Evolutionary conservation across 1,284 basidiomycete species (phyloP).

Genomic region (Dichomitus squalens): DNA sequence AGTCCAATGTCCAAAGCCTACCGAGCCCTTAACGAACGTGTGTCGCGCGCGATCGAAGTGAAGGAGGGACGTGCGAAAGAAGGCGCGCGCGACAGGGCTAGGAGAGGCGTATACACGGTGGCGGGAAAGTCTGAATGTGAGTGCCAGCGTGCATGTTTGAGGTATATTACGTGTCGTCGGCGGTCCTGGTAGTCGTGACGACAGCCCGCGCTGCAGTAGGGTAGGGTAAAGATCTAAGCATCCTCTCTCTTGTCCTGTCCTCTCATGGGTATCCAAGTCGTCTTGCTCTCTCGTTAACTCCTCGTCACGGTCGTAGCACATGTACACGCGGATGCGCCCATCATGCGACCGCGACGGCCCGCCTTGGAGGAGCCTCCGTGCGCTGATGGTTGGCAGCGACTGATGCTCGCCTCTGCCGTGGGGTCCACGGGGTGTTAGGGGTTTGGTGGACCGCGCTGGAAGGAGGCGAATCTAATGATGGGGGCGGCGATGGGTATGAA

Average conservation of each 20-base stretch:
- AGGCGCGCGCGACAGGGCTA: not conserved
- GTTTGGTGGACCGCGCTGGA: conserved; percentile 21
- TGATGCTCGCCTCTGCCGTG: conserved; percentile 23
- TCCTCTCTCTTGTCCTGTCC: not conserved
- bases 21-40: not conserved
- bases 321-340: not conserved
- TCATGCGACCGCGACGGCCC: conserved; percentile 21
- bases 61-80: not conserved
- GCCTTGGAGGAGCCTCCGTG: conserved; percentile 10
- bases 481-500: conserved; percentile 78
- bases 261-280: not conserved
- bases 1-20: not conserved
- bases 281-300: not conserved
- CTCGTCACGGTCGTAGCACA: not conserved
- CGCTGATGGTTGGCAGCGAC: conserved; percentile 25
- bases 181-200: not conserved
- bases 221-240: conserved; percentile 18
- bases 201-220: conserved; percentile 10
- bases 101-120: not conserved
- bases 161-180: conserved; percentile 3
- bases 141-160: not conserved
- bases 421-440: conserved; percentile 14
- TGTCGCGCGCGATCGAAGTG: not conserved
- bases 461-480: conserved; percentile 72
- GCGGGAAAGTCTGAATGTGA: not conserved